Base-by-base conservation (phyloP, 1,284 basidiomycete genomes). In the Exobasidium cylindrosporum region DNA sequence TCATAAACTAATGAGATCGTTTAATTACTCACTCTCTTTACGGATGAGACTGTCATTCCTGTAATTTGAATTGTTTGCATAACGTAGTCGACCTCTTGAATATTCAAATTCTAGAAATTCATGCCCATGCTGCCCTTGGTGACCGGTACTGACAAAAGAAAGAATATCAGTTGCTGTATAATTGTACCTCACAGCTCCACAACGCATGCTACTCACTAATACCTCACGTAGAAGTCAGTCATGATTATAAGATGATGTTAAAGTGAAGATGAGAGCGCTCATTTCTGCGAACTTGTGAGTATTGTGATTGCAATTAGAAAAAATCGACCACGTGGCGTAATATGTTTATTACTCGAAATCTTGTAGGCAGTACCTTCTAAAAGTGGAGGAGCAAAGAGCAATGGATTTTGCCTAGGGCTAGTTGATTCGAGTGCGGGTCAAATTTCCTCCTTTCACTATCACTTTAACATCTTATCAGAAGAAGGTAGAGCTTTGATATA, bases 11-110 rank as follows among this genome's bases (percentile, higher is more conserved):
- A 23, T 21, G n/a, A 6, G 32, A 55, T 40, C 49, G 14, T 11
- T 56, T 21, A 49, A 11, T 26, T 1, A 66, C 92, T 76, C 73
- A 96, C 94, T 95, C 82, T 98, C 96, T 89, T 97, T 97, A 64
- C 94, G 86, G 80, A 98, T 97, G 60, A 98, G 83, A 79, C 89
- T 91, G 82, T 98, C 96, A 76, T 97, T 97, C 53, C 95, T 85
- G 83, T 98, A 98, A 82, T 98, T 98, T 23, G 93, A 97, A 85
- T 98, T 98, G 85, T 98, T 97, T 66, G 96, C 95, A 81, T 98
- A 99, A 72, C 95, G 87, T 67, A 98, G 85, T 62, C 95, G 88
- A 6, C 95, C 96, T 82, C 95, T 89, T 11, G 90, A 90, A 83
- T 97, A 97, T 82, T 98, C 95, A 77, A 97, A 98, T 82, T 99